phyloP scores from a whole-genome alignment of 129 eudicot genomes.

The Flaveria robusta region DNA sequence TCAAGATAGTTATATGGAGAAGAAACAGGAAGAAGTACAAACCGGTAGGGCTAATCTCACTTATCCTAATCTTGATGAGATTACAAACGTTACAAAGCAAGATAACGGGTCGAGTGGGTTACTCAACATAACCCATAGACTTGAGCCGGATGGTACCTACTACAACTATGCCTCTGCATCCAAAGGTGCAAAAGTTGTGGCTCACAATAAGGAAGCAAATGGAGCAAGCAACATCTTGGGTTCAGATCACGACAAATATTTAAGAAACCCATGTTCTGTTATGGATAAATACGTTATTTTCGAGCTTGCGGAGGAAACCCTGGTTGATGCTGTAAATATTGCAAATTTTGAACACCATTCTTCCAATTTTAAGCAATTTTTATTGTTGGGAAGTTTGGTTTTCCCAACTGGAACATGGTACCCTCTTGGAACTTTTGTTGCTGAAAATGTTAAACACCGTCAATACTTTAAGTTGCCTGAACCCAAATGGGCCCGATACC shows the following conservation, averaged over 20 bases:
- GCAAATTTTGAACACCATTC: conserved; percentile 96
- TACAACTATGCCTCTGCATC: conserved; percentile 86
- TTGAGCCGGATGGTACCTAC: conserved; percentile 88
- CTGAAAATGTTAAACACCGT: conserved; percentile 77
- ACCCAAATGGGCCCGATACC: conserved; percentile 84
- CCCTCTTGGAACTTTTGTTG: conserved; percentile 72
- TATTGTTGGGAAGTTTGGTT: conserved; percentile 71
- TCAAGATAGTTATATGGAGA: conserved; percentile 33
- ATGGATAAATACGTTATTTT: conserved; percentile 69
- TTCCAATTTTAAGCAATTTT: conserved; percentile 78
- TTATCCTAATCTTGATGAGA: conserved; percentile 57
- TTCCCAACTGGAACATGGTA: conserved; percentile 81
- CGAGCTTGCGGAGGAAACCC: conserved; percentile 88
- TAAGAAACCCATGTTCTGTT: conserved; percentile 93
- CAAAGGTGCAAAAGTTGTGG: conserved; percentile 93
- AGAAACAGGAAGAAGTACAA: conserved; percentile 33
- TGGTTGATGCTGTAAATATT: conserved; percentile 82
- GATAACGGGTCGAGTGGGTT: conserved; percentile 40
- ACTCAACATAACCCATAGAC: conserved; percentile 81
- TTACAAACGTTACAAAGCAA: conserved; percentile 46
- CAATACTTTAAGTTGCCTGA: conserved; percentile 79
- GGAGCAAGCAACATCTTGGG: conserved; percentile 88
- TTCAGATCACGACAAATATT: conserved; percentile 82
- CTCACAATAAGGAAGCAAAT: conserved; percentile 83
- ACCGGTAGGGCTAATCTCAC: conserved; percentile 41